Conservation (phyloP, 1,284 basidiomycete genomes). For the Phellopilus nigrolimitatus region DNA sequence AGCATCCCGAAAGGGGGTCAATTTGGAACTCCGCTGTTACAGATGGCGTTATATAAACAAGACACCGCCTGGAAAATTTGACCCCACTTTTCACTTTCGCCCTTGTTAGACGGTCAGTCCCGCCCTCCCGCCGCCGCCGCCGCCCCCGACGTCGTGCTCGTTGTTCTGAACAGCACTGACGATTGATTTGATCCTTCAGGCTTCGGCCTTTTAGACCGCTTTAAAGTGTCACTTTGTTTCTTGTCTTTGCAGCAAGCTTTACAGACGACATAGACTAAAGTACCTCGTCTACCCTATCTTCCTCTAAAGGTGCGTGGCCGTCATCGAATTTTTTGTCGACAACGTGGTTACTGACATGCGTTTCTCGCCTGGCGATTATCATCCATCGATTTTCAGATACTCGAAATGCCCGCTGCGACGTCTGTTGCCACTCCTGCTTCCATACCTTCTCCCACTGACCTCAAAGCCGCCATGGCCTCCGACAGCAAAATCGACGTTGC, state of each 20-base stretch:
- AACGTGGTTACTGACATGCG: slow-evolving; percentile 18
- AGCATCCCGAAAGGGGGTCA: slow-evolving; percentile 6
- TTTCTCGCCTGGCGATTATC: neutral
- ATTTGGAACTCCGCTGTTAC: slow-evolving; percentile 17
- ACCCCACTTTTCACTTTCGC: slow-evolving; percentile 13
- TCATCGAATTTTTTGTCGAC: slow-evolving; percentile 10
- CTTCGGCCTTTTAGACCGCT: slow-evolving; percentile 19
- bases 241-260: slow-evolving; percentile 20
- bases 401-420: slow-evolving; percentile 70
- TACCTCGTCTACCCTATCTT: slow-evolving; percentile 30
- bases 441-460: slow-evolving; percentile 51
- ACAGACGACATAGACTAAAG: slow-evolving; percentile 19
- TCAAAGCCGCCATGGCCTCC: slow-evolving; percentile 51
- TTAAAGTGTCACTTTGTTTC: slow-evolving; percentile 20
- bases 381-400: slow-evolving; percentile 16
- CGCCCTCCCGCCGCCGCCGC: neutral
- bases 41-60: slow-evolving; percentile 6
- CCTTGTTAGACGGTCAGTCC: slow-evolving; percentile 18
- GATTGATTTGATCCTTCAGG: slow-evolving; percentile 4
- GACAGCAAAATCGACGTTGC: slow-evolving; percentile 53
- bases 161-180: slow-evolving; percentile 1
- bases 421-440: slow-evolving; percentile 39
- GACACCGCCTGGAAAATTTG: slow-evolving; percentile 11
- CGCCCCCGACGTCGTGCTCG: neutral
- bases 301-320: slow-evolving; percentile 40